Base-by-base conservation (phyloP, 352 stramenopile genomes). In the Globisporangium paddicum region DNA sequence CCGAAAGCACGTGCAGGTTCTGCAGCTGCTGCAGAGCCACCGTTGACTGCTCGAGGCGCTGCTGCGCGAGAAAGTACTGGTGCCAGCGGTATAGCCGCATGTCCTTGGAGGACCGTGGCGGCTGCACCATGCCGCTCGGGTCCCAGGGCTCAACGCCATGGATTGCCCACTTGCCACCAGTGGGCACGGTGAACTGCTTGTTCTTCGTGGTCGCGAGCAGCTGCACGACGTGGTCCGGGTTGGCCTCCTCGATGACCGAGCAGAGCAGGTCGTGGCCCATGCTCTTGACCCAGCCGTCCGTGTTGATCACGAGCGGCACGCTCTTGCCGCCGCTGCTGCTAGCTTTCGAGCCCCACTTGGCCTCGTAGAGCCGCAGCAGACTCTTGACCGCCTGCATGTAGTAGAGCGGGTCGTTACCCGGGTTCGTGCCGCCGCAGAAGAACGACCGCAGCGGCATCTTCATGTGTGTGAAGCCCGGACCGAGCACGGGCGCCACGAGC, bases 261-360 rank as follows among this genome's bases (percentile, higher is more conserved):
- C 89, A 95, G 35, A 99, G 80, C 58, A 99, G 74, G 60, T 99
- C 88, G 62, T 95, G 89, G 10, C 96, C 96, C 76, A 99, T 96
- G 50, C 95, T 97, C 76, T 98, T 98, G 56, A 99, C 87, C 95
- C 95, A 99, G 41, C 96, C 96, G 70, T 98, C 96, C 16, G 95
- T 98, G 68, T 99, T 99, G 60, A 99, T 84, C 14, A 99, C 71
- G 1, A 99, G 75, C 32, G 96, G 95, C 26, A 96, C 74, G 38
- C 47, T 48, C 25, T 62, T 51, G 32, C 67, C 52, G 13, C 30
- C 35, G 47, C 18, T 54, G 14, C 55, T 9, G 35, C n/a, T 30
- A 18, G 28, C 10, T 25, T 53, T 52, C 13, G 40, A 34, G 13
- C 77, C 72, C 75, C 73, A 87, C 18, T 85, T 89, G 32, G 59